Conservation (phyloP, 2,329 filamentous ascomycete genomes). For the Aspergillus arachidicola region DNA sequence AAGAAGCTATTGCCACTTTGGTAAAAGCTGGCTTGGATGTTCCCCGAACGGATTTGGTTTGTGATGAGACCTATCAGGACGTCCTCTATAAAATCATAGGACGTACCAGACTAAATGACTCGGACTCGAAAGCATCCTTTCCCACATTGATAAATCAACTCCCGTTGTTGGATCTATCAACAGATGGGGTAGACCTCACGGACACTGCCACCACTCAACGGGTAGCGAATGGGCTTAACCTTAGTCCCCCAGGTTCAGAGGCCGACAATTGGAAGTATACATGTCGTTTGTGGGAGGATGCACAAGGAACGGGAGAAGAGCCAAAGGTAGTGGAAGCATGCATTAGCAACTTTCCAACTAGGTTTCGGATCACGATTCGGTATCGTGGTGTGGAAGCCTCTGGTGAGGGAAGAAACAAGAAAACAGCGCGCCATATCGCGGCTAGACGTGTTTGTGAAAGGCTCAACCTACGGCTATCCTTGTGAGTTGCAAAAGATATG, state of each 20-base stretch:
- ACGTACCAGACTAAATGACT: background rate
- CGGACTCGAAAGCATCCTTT: background rate
- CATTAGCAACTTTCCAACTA: background rate
- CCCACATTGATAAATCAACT: background rate
- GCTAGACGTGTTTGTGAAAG: background rate
- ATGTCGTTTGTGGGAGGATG: background rate
- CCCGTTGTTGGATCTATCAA: background rate
- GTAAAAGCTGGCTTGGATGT: background rate
- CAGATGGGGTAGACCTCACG: background rate
- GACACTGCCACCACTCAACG: background rate
- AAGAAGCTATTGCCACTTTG: background rate
- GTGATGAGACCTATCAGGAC: background rate
- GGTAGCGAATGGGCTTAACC: background rate
- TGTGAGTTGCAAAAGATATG: background rate
- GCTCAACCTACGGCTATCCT: background rate
- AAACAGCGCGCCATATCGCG: background rate
- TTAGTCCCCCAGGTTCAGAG: background rate
- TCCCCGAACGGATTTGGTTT: background rate
- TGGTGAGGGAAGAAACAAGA: background rate
- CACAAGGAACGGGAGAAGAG: background rate
- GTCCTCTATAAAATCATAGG: background rate
- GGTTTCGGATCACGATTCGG: background rate
- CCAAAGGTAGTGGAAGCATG: background rate
- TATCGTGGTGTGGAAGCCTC: background rate
- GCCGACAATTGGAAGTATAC: background rate